Percentiles rank a stretch among this genome's conserved stretches.
Evolutionary conservation across 345 rosid species (phyloP).

Genomic region (Rhodamnia argentea): DNA sequence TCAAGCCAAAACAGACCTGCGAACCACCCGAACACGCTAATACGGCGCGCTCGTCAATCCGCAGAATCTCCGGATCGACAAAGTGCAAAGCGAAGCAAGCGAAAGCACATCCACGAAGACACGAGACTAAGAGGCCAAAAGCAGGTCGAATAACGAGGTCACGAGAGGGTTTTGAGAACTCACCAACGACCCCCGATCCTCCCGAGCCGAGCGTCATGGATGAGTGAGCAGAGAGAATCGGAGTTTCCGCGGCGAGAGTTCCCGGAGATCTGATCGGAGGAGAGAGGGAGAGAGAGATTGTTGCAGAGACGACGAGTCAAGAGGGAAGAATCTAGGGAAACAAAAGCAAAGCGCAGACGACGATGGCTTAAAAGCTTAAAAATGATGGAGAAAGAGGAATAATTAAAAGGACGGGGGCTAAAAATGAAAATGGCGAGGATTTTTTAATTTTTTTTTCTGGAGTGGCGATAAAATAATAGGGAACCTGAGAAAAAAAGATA

Average conservation of each 20-base stretch:
- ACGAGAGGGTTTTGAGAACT: background rate
- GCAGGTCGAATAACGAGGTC: background rate
- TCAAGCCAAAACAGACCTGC: background rate
- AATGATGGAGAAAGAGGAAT: background rate
- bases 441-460: background rate
- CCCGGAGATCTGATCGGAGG: background rate
- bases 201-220: constrained; percentile 7
- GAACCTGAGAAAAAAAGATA: background rate
- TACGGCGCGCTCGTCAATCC: background rate
- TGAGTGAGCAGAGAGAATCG: background rate
- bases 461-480: background rate
- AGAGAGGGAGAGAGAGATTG: background rate
- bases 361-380: background rate
- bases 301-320: background rate
- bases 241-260: background rate
- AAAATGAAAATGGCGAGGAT: background rate
- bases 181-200: constrained; percentile 6
- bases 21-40: background rate
- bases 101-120: background rate
- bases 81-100: background rate
- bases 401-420: background rate
- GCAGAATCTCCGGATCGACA: background rate
- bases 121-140: background rate
- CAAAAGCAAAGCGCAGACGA: background rate
- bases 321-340: background rate